Evolutionary conservation across 106 monocot species (phyloP), one percentile per base, ranked within the genome.

Genomic region (Allium fistulosum): DNA sequence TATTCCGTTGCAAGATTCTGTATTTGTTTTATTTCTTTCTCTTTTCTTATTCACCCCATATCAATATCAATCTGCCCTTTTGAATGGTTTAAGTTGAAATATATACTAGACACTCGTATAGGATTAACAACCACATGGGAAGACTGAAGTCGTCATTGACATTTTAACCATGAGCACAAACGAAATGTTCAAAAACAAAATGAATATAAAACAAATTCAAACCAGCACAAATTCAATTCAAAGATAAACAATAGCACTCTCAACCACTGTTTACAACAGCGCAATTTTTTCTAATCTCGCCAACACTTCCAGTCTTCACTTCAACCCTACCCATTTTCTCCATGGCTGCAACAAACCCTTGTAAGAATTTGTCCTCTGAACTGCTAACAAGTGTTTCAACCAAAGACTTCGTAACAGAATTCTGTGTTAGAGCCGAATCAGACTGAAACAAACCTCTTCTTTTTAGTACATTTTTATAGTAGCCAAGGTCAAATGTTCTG

Each of bases 221-320:
- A 26, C 26, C 27, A 37, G 13, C 46, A 8, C 28, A 62, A 62
- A 45, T 7, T 62, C 12, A 1, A 28, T 26, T 37, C 27, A 62
- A 62, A 62, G 10, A 2, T 7, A 27, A 62, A 63, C 46, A 11
- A 65, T 8, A 11, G 50, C 9, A 46, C 46, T 14, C 9, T 69
- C 57, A 56, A 72, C 4, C 37, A 53, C 51, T 48, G 52, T 86
- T 86, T 17, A 82, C 68, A 17, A 82, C 26, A 6, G 76, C 73
- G 17, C 85, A 86, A 9, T 82, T 55, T 71, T 79, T 82, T 49
- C 85, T 79, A 17, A 86, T 82, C 76, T 86, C 82, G 1, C 85
- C 85, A 13, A 45, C 14, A 7, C 65, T 69, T n/a, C 82, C 85
- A 7, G 85, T 82, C 55, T 79, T 79, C 15, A 86, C 85, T 50